Base-by-base conservation (phyloP, 2,329 filamentous ascomycete species). In the Thielaviopsis populi region DNA sequence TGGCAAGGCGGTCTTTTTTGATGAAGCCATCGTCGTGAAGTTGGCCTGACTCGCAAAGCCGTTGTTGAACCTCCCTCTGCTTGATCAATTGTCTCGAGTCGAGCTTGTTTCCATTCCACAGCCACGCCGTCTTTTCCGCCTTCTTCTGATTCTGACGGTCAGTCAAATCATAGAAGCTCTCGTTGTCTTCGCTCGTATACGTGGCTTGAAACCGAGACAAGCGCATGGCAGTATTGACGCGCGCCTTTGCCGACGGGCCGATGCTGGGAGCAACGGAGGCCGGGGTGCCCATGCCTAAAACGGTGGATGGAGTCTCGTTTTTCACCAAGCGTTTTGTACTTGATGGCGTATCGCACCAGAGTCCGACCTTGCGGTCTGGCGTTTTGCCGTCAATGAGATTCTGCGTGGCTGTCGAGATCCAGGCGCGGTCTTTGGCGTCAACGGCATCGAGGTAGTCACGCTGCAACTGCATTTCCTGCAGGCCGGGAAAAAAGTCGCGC, bases 151-250 rank as follows among this genome's bases (percentile, higher is more conserved):
- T 99, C 71, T 96, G 90, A 70, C 86, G 88, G 75, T 99, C 94
- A 33, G 97, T 78, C 1, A 99, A 79, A 69, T 86, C 87, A 74
- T 96, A 95, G 76, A 99, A 97, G 69, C 89, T 95, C 72, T 96
- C 94, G 71, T 97, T 97, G 73, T 99, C 94, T 74, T 99, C 94
- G 70, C 90, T 96, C 0, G 92, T 99, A 75, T 96, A 97, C 69
- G 89, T 92, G 2, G 88, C 82, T 71, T 99, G 94, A 70, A 96
- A 99, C 1, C 86, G 83, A 62, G 86, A 84, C 1, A 99, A 80
- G 37, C 62, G 61, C 65, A 66, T 66, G 27, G 63, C 56, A 3
- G 65, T 66, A 27, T 64, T 66, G 2, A 64, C 60, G n/a, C 62
- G 48, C 5, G 59, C 24, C 19, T 59, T 66, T 48, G 22, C 17